Conservation (phyloP, 2,329 filamentous ascomycete genomes). For the Aspergillus versicolor region DNA sequence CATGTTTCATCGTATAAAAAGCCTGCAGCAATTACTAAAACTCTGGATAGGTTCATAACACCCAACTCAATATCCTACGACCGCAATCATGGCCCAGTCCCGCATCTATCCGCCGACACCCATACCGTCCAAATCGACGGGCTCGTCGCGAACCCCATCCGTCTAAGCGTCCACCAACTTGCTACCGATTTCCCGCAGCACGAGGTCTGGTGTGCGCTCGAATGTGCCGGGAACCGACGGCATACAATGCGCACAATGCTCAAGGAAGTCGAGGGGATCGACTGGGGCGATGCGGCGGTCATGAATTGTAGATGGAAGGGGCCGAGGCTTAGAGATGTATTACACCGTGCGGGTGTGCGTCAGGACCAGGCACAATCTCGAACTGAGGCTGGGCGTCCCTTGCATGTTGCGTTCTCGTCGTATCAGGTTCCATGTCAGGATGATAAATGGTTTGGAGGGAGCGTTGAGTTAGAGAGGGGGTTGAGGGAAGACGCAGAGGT, state of each 20-base stretch:
- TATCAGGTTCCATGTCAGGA: slow-evolving; percentile 54
- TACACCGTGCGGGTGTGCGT: slow-evolving; percentile 47
- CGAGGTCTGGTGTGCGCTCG: slow-evolving; percentile 56
- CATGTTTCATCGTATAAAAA: not conserved
- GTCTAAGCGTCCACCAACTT: slow-evolving; percentile 50
- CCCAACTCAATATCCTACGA: slow-evolving; percentile 54
- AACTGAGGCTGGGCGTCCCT: slow-evolving; percentile 1
- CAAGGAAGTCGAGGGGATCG: slow-evolving; percentile 59
- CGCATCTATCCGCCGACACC: slow-evolving; percentile 43
- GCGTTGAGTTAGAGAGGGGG: slow-evolving; percentile 50
- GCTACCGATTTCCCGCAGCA: slow-evolving; percentile 52
- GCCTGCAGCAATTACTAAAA: not conserved
- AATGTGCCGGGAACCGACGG: slow-evolving; percentile 61
- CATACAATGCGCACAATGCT: slow-evolving; percentile 61
- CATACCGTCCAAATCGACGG: slow-evolving; percentile 53
- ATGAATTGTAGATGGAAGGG: slow-evolving; percentile 62
- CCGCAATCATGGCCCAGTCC: slow-evolving; percentile 58
- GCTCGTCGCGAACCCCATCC: slow-evolving; percentile 44
- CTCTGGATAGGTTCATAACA: slow-evolving; percentile 50
- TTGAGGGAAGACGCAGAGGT: slow-evolving; percentile 46
- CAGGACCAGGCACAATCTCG: slow-evolving; percentile 16
- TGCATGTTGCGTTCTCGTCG: slow-evolving; percentile 59
- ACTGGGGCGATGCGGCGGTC: slow-evolving; percentile 61
- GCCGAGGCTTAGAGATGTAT: slow-evolving; percentile 53
- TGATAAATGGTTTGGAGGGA: slow-evolving; percentile 59